Evolutionary conservation across 257 asterid genomes (phyloP), one percentile per base, ranked within the genome.

Genomic region (Rehmannia glutinosa): DNA sequence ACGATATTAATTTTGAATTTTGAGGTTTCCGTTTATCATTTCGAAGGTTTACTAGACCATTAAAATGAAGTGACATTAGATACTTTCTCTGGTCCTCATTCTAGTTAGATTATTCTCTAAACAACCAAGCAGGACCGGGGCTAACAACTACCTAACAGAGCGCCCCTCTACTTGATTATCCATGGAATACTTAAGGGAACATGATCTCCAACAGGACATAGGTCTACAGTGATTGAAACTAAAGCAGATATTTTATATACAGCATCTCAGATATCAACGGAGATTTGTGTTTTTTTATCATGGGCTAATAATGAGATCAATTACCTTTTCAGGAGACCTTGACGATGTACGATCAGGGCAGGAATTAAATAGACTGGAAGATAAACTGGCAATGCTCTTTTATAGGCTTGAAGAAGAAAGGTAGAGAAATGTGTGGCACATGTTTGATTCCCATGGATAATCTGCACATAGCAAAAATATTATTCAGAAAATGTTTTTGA

Each of bases 291-390:
- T 1, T 1, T 32, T 23, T 47, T 64, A 64, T 41, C 52, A 78
- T 15, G 30, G 61, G 47, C 25, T 27, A 62, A 51, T 15, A 72
- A 42, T n/a, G 45, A 64, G 43, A 64, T 20, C 47, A 21, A 47
- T 74, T 69, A 94, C 99, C 96, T 80, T 80, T 88, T 88, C 75
- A 84, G 69, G 75, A 94, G 87, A 73, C 85, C 96, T 82, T 85
- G 84, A 69, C 97, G 99, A 72, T 94, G 99, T 59, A 94, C 99
- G 55, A 94, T 90, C 68, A 91, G 73, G 58, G 99, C 99, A 46
- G 97, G 97, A 77, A 91, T 81, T 64, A 94, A 73, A 81, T 91
- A 91, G 63, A 94, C 97, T 42, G 99, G 99, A 73, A 94, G 91
- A 79, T 91, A 94, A 80, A 94, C 97, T 8, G 99, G 97, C 9